Percentiles rank a stretch among this genome's conserved stretches.
phyloP scores from a whole-genome alignment of 352 stramenopile species.

The Pythium brachiatum region DNA sequence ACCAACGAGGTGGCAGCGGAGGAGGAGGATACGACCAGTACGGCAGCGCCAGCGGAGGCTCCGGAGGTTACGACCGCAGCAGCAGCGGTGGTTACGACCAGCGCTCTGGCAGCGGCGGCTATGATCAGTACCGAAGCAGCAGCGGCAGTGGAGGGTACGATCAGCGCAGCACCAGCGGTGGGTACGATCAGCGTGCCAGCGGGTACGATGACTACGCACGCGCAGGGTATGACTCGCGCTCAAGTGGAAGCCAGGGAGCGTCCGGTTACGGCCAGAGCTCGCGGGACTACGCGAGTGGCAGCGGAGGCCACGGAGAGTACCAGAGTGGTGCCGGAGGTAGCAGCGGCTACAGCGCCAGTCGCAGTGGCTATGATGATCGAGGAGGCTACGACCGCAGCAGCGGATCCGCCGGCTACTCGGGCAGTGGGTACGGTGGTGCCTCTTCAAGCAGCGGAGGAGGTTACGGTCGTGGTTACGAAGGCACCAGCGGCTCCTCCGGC shows the following conservation, averaged over 20 bases:
- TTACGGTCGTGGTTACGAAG: conserved; percentile 23
- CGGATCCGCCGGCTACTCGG: conserved; percentile 2
- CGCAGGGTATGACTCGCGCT: conserved; percentile 34
- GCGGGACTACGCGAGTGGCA: conserved; percentile 22
- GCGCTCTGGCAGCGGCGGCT: conserved; percentile 17
- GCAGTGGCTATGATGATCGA: conserved; percentile 30
- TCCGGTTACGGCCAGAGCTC: conserved; percentile 28
- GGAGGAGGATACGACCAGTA: conserved; percentile 24
- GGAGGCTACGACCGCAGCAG: conserved; percentile 19
- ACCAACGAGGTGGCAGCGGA: conserved; percentile 15
- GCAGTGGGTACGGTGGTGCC: conserved; percentile 17
- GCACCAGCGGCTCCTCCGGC: conserved; percentile 6
- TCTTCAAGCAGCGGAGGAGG: conserved; percentile 20
- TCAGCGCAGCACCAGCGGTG: conserved; percentile 19
- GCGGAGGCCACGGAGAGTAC: conserved; percentile 18
- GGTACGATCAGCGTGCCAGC: conserved; percentile 8
- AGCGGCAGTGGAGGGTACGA: conserved; percentile 27
- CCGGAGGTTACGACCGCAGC: conserved; percentile 31
- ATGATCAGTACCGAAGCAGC: conserved; percentile 24
- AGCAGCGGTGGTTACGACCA: conserved; percentile 28
- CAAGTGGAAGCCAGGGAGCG: conserved; percentile 14
- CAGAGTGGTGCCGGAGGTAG: conserved; percentile 14
- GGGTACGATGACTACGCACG: conserved; percentile 20
- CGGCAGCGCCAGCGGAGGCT: conserved; percentile 19
- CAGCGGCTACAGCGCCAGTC: conserved; percentile 22